Evolutionary conservation across 208 protist species (phyloP).

Genomic region (Crithidia brevicula): DNA sequence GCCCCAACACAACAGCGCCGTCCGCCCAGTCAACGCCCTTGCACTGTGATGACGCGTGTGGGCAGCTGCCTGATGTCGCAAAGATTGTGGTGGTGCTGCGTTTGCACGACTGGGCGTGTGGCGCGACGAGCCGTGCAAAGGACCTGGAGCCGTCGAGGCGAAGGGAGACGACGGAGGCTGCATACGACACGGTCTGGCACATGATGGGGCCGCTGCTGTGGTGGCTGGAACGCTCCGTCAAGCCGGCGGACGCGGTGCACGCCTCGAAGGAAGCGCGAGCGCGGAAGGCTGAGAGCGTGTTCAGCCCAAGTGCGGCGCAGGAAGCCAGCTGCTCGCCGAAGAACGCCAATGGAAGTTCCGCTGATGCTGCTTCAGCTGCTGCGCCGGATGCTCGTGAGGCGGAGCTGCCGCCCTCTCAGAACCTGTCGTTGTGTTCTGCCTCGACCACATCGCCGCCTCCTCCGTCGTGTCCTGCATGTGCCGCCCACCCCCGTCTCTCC

Average conservation of each 20-base stretch:
- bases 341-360: no score
- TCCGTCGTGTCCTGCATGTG: not conserved
- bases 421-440: not conserved
- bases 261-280: not conserved
- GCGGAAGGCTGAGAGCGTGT: no score
- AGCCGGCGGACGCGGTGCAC: not conserved
- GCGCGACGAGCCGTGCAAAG: no score
- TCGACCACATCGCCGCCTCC: not conserved
- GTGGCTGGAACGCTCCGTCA: slow-evolving; percentile 12
- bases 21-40: not conserved
- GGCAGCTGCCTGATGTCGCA: not conserved
- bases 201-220: slow-evolving; percentile 1
- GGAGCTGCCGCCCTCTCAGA: not conserved
- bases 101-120: not conserved
- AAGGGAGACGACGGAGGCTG: not conserved
- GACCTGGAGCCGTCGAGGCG: not conserved
- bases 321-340: no score
- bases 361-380: no score
- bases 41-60: not conserved
- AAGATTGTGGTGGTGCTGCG: slow-evolving; percentile 17
- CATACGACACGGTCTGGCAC: slow-evolving; percentile 5
- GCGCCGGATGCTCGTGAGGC: not conserved
- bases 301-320: no score
- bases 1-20: not conserved
- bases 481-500: not conserved